phyloP scores from a whole-genome alignment of 257 asterid species.

The Lantana camara region DNA sequence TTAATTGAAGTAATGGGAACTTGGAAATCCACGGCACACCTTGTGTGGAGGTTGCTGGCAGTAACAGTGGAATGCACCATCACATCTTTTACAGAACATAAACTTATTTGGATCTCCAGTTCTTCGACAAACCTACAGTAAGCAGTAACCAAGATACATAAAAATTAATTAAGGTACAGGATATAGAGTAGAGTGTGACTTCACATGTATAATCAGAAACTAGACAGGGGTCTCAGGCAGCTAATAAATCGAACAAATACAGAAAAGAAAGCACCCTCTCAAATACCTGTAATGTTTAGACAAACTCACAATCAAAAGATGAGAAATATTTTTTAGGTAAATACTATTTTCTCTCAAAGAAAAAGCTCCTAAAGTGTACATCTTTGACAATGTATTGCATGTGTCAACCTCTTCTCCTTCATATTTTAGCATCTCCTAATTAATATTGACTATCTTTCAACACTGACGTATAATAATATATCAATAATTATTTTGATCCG shows the following conservation, averaged over 20 bases:
- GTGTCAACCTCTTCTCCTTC: slow-evolving; percentile 5
- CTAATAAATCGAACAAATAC: slow-evolving; percentile 11
- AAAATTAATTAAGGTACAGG: slow-evolving; percentile 10
- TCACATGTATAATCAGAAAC: slow-evolving; percentile 16
- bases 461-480: not conserved
- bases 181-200: slow-evolving; percentile 10
- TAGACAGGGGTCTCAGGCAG: slow-evolving; percentile 5
- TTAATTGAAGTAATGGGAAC: slow-evolving; percentile 14
- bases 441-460: slow-evolving; percentile 1
- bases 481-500: not conserved
- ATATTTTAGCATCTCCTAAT: slow-evolving; percentile 22
- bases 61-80: slow-evolving; percentile 89
- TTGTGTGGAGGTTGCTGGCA: slow-evolving; percentile 99
- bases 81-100: slow-evolving; percentile 98
- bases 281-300: not conserved
- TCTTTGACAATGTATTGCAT: not conserved
- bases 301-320: slow-evolving; percentile 2
- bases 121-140: slow-evolving; percentile 73
- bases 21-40: slow-evolving; percentile 46
- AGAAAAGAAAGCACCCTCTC: slow-evolving; percentile 9
- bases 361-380: not conserved
- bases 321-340: not conserved
- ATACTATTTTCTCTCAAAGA: not conserved
- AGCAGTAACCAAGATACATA: slow-evolving; percentile 26
- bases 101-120: slow-evolving; percentile 94